Conservation (phyloP, 2,329 filamentous ascomycete genomes). For the Sclerotinia spermophila region DNA sequence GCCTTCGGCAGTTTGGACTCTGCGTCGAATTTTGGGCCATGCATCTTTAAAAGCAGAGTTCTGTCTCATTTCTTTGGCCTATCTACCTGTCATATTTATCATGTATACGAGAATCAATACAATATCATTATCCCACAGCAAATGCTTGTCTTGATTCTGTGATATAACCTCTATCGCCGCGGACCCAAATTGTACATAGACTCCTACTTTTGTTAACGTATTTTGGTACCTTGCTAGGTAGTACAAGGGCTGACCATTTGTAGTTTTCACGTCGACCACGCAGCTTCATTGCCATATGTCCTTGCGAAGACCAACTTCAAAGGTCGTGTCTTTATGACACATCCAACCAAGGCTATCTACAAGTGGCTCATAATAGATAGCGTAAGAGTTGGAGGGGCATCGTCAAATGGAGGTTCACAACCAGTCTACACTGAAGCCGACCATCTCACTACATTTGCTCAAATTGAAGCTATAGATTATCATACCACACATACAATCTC, state of each 20-base stretch:
- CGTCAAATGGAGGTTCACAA: conserved; percentile 54
- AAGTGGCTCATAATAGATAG: conserved; percentile 99
- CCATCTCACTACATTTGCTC: conserved; percentile 85
- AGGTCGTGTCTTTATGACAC: conserved; percentile 97
- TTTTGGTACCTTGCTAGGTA: not conserved
- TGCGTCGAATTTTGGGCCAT: not conserved
- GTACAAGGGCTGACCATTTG: conserved; percentile 22
- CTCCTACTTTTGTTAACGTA: conserved; percentile 17
- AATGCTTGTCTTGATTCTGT: conserved; percentile 38
- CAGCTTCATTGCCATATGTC: conserved; percentile 96
- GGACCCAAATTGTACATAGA: conserved; percentile 34
- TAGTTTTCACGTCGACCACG: conserved; percentile 98
- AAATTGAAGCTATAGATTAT: conserved; percentile 97
- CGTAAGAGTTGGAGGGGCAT: conserved; percentile 77
- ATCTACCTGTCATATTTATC: conserved; percentile 25
- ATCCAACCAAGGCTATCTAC: conserved; percentile 98
- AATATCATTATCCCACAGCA: conserved; percentile 39
- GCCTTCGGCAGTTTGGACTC: not conserved
- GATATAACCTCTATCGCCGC: conserved; percentile 32
- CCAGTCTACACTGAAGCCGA: conserved; percentile 93
- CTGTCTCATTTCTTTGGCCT: conserved; percentile 10
- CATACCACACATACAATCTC: conserved; percentile 97
- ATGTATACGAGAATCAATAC: conserved; percentile 46
- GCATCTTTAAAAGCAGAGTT: not conserved
- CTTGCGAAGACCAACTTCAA: conserved; percentile 97